Evolutionary conservation across 2,329 filamentous ascomycete species (phyloP).

Genomic region (Blastomyces parvus): DNA sequence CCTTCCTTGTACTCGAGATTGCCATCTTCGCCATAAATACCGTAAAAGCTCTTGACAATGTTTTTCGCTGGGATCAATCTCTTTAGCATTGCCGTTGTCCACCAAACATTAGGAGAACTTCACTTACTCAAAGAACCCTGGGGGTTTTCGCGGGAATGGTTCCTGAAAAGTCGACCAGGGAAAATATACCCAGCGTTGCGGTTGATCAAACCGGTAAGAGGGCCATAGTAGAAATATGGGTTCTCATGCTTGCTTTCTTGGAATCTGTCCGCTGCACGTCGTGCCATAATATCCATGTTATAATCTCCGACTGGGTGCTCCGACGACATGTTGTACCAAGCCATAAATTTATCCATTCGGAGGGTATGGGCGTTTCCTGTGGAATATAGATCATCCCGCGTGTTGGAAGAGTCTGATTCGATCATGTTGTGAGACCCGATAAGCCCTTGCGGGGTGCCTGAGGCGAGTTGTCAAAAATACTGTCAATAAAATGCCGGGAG

Average conservation of each 20-base stretch:
- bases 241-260: slow-evolving; percentile 43
- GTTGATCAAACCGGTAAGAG: slow-evolving; percentile 42
- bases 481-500: not conserved
- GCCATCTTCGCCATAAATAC: slow-evolving; percentile 35
- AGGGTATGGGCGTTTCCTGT: slow-evolving; percentile 44
- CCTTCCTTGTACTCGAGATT: slow-evolving; percentile 39
- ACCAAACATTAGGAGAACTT: too few relatives aligned
- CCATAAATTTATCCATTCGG: slow-evolving; percentile 45
- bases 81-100: not conserved
- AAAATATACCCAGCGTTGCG: slow-evolving; percentile 44
- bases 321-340: slow-evolving; percentile 35
- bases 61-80: slow-evolving; percentile 27
- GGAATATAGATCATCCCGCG: slow-evolving; percentile 45
- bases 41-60: slow-evolving; percentile 41
- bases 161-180: slow-evolving; percentile 35
- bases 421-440: slow-evolving; percentile 47
- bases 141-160: slow-evolving; percentile 37
- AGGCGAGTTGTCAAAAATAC: slow-evolving; percentile 9
- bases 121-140: slow-evolving; percentile 30
- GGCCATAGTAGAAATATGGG: slow-evolving; percentile 47
- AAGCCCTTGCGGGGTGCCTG: slow-evolving; percentile 40
- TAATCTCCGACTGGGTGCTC: slow-evolving; percentile 26
- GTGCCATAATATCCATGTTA: slow-evolving; percentile 36
- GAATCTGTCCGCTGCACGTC: slow-evolving; percentile 39
- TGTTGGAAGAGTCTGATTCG: slow-evolving; percentile 46